These are phyloP conservation scores for Volvox reticuliferus DNA, from an alignment of 139 green algal genomes.

Conservation along the genomic window DNA sequence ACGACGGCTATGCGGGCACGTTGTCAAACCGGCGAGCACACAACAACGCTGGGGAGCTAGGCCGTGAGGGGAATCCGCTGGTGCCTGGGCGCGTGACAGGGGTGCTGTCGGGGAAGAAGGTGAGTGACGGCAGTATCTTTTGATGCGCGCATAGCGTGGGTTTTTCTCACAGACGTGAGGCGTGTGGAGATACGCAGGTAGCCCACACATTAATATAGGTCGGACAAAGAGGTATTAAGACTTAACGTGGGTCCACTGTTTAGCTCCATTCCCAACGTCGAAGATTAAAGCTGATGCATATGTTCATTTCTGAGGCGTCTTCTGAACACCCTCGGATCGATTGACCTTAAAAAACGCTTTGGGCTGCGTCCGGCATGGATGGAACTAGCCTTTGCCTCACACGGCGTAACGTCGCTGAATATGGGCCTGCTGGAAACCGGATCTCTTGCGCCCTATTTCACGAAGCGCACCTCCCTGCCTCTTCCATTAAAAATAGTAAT, in stretches of 20 bases:
- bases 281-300: too few species aligned
- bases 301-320: too few species aligned
- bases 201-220: not conserved
- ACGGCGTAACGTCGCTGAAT: not conserved
- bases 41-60: conserved; percentile 65
- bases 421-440: too few species aligned
- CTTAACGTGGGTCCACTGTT: too few species aligned
- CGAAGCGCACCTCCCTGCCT: not conserved
- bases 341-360: too few species aligned
- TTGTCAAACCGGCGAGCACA: conserved; percentile 49
- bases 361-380: not conserved
- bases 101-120: conserved; percentile 30
- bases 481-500: too few species aligned
- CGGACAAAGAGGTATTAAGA: too few species aligned
- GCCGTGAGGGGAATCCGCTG: conserved; percentile 50
- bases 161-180: not conserved
- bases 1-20: conserved; percentile 70
- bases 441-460: too few species aligned
- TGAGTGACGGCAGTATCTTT: not conserved
- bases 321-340: too few species aligned
- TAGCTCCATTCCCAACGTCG: too few species aligned
- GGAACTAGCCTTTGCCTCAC: not conserved
- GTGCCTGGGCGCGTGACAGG: conserved; percentile 36
- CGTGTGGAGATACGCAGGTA: not conserved
- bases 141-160: not conserved